phyloP scores from a whole-genome alignment of 2,329 filamentous ascomycete species.

The Calonectria pauciramosa region DNA sequence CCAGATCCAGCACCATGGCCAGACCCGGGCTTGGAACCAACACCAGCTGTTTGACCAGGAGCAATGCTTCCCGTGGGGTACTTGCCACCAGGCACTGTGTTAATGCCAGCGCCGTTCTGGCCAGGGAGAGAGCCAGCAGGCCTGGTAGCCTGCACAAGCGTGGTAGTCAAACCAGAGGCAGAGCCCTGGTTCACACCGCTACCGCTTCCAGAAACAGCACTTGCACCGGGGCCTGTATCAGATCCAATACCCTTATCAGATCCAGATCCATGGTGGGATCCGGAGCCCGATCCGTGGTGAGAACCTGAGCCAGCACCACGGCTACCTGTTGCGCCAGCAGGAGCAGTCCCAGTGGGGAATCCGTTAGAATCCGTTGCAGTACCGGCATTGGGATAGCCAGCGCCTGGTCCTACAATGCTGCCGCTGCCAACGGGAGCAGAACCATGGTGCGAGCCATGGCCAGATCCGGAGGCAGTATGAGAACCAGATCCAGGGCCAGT shows the following conservation, averaged over 20 bases:
- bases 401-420: background rate
- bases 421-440: background rate
- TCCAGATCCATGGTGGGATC: background rate
- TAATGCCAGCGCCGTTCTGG: too few relatives aligned
- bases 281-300: too few relatives aligned
- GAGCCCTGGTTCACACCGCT: background rate
- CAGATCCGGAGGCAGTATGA: background rate
- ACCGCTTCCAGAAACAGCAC: background rate
- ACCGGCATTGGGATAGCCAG: background rate
- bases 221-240: background rate
- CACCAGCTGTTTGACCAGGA: background rate
- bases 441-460: background rate
- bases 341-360: background rate
- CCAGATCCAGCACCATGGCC: background rate
- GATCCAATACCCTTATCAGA: background rate
- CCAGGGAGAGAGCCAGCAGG: background rate
- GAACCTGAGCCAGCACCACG: too few relatives aligned
- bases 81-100: too few relatives aligned
- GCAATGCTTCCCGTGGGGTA: too few relatives aligned
- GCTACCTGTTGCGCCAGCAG: background rate
- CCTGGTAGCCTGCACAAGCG: background rate
- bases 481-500: too few relatives aligned
- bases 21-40: background rate
- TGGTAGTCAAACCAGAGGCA: background rate
- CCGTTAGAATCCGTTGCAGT: background rate